Conservation (phyloP, 768 basidiomycete genomes). For the Psilocybe tampanensis region DNA sequence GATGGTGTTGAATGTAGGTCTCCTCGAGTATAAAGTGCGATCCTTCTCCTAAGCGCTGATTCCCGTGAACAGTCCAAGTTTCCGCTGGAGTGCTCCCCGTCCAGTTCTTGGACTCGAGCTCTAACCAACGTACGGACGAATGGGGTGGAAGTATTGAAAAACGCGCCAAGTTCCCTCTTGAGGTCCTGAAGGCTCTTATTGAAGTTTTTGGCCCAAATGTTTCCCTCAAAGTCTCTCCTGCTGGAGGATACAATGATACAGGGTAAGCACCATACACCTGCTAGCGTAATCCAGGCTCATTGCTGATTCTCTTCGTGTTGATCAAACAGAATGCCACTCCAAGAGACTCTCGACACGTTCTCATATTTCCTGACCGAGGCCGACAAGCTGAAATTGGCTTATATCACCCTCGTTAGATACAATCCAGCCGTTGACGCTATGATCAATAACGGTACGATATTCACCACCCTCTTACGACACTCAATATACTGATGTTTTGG, state of each 20-base stretch:
- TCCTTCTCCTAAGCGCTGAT: background rate
- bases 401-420: conserved; percentile 36
- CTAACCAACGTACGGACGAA: conserved; percentile 54
- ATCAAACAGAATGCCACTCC: conserved; percentile 41
- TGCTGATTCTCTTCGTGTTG: background rate
- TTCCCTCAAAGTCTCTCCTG: conserved; percentile 45
- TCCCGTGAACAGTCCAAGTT: conserved; percentile 36
- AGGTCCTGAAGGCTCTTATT: conserved; percentile 46
- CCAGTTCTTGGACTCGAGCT: conserved; percentile 51
- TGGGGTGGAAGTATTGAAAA: conserved; percentile 66
- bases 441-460: background rate
- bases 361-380: conserved; percentile 43
- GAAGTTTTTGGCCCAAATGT: conserved; percentile 51
- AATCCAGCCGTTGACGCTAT: background rate
- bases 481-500: background rate
- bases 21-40: too few species aligned
- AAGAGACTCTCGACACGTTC: conserved; percentile 45
- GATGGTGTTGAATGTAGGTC: conserved; percentile 51
- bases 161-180: conserved; percentile 53
- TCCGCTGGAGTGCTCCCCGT: conserved; percentile 46
- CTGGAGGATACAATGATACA: conserved; percentile 46
- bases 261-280: conserved; percentile 26
- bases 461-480: background rate
- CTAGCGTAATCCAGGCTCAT: too few species aligned
- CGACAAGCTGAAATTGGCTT: conserved; percentile 38